Evolutionary conservation across 208 protist genomes (phyloP), one percentile per base, ranked within the genome.

Genomic region (Crithidia thermophila): DNA sequence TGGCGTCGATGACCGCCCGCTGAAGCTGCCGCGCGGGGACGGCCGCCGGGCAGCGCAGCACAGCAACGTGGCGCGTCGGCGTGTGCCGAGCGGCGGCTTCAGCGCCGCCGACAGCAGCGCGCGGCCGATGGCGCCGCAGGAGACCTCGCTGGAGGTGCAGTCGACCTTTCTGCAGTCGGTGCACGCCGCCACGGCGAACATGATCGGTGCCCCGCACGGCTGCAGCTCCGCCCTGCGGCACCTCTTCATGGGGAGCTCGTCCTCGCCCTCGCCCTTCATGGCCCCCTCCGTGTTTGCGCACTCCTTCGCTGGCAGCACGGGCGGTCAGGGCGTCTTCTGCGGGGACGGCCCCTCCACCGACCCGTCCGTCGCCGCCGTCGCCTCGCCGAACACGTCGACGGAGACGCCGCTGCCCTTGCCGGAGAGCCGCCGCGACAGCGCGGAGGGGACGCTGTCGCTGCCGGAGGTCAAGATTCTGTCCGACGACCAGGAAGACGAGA

Each of bases 161-260:
- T 18, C 27, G 0, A 64, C 55, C 4, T 68, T 68, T 39, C 28
- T 64, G 36, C 61, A 63, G 34, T 69, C 69, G 1, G 61, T 68
- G 7, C 53, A 67, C 16, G 51, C 49, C n/a, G 36, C 27, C 14
- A 14, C 50, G 18, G 31, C 47, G 46, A 46, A 57, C 28, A 28
- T 47, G 47, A 30, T 39, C n/a, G 57, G 36, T 0, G 42, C 42
- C 11, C 58, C 42, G 31, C 25, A 20, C 2, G 43, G 43, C 27
- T 40, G 58, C 45, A 37, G 43, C 58, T 53, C 31, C 3, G 58
- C 58, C 9, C 58, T 64, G 27, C 58, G 28, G 0, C 43, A 64
- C 31, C 23, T 53, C 43, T 43, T 64, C 18, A 40, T 25, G 18
- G 21, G 47, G 10, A 39, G 28, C 9, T 50, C 57, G 3, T 30